Conservation (phyloP, 352 stramenopile genomes). For the Phytophthora cryptogea region DNA sequence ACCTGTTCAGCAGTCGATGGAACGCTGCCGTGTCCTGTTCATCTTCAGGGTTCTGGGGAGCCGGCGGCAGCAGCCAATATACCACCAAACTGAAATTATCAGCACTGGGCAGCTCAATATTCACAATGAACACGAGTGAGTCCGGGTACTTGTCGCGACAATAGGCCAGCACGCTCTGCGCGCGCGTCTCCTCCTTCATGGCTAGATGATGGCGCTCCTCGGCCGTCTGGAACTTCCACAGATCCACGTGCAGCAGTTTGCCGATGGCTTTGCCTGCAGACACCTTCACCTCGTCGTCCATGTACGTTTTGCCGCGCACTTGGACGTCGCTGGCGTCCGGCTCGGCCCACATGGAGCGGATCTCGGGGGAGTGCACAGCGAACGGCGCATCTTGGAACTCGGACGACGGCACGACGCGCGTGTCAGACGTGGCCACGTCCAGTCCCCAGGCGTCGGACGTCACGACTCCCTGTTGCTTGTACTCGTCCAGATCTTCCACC, state of each 20-base stretch:
- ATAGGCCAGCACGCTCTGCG: constrained; percentile 55
- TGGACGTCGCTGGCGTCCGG: constrained; percentile 51
- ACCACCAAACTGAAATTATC: constrained; percentile 75
- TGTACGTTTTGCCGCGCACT: constrained; percentile 62
- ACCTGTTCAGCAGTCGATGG: constrained; percentile 57
- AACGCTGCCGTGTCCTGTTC: constrained; percentile 46
- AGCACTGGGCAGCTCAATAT: constrained; percentile 78
- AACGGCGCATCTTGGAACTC: constrained; percentile 43
- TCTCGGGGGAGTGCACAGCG: constrained; percentile 33
- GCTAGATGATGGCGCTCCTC: constrained; percentile 62
- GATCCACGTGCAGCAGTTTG: constrained; percentile 66
- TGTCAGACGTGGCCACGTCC: constrained; percentile 19
- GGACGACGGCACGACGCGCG: constrained; percentile 19
- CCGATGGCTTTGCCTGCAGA: constrained; percentile 47
- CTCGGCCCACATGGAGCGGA: constrained; percentile 67
- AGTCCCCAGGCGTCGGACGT: constrained; percentile 21
- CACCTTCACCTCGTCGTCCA: constrained; percentile 62
- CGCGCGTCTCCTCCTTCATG: constrained; percentile 44
- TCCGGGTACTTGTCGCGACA: constrained; percentile 50
- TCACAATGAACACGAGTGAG: constrained; percentile 86
- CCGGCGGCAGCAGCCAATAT: constrained; percentile 70
- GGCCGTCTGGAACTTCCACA: constrained; percentile 52
- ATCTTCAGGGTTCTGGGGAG: constrained; percentile 5
- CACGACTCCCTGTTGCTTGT: constrained; percentile 24
- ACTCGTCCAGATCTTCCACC: constrained; percentile 40